Evolutionary conservation across 371 early-diverging fungal species (phyloP).

Genomic region (Chytridium lagenaria): DNA sequence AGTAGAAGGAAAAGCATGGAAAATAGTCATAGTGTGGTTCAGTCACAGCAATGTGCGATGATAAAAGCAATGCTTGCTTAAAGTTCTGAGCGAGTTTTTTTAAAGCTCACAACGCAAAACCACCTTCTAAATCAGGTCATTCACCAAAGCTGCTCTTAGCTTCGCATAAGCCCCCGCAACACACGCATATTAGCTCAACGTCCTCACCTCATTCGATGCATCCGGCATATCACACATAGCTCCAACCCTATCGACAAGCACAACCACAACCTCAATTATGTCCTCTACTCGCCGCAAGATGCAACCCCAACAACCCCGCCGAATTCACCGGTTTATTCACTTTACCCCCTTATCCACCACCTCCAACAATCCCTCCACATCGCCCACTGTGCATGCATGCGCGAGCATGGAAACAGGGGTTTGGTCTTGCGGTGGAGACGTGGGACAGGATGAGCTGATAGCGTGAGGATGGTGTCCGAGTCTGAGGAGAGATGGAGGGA

Average conservation of each 20-base stretch:
- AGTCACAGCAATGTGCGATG: no score
- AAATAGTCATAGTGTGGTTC: not conserved
- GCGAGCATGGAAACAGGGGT: not conserved
- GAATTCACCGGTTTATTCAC: constrained; percentile 10
- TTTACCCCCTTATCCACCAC: not conserved
- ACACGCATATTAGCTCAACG: no score
- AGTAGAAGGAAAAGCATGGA: not conserved
- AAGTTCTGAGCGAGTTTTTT: no score
- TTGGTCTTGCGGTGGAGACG: not conserved
- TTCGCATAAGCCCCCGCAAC: no score
- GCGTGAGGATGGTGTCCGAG: constrained; percentile 1
- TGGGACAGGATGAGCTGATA: not conserved
- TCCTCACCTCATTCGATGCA: constrained; percentile 72
- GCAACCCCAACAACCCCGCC: constrained; percentile 71
- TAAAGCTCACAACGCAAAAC: no score
- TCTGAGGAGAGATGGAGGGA: not conserved
- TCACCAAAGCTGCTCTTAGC: no score
- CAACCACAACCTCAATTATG: constrained; percentile 68
- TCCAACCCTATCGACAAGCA: constrained; percentile 67
- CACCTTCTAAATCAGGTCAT: no score
- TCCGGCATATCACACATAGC: constrained; percentile 73
- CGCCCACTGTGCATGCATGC: not conserved
- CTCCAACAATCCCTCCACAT: not conserved
- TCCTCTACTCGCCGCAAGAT: constrained; percentile 76
- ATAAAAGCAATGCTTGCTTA: no score